Evolutionary conservation across 805 yeast species (phyloP).

Genomic region (Metschnikowia gelsemii): DNA sequence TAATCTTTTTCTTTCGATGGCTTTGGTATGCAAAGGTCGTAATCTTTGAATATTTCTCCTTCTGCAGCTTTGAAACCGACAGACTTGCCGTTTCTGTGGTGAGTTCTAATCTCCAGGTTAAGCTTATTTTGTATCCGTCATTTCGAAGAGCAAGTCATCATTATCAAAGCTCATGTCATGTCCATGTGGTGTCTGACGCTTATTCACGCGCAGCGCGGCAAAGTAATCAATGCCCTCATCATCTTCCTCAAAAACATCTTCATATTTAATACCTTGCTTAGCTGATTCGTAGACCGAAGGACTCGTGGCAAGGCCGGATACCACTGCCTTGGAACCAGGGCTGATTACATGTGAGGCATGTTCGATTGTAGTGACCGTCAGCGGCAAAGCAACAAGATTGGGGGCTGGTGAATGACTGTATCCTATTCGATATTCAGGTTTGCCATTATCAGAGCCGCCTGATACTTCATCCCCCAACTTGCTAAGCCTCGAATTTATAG

Average conservation of each 20-base stretch:
- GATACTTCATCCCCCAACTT: slow-evolving; percentile 15
- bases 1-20: too few species aligned
- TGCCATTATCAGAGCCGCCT: background rate
- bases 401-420: slow-evolving; percentile 18
- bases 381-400: slow-evolving; percentile 21
- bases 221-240: slow-evolving; percentile 36
- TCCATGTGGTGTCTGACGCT: slow-evolving; percentile 1
- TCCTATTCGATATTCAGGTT: background rate
- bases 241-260: slow-evolving; percentile 44
- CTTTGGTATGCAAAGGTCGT: too few species aligned
- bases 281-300: slow-evolving; percentile 31
- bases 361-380: slow-evolving; percentile 25
- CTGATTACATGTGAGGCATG: slow-evolving; percentile 21
- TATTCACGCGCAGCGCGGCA: slow-evolving; percentile 4
- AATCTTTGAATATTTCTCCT: too few species aligned
- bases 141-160: slow-evolving; percentile 23
- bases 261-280: slow-evolving; percentile 31
- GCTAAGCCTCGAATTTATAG: slow-evolving; percentile 34
- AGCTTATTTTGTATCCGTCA: slow-evolving; percentile 14
- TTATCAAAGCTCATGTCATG: slow-evolving; percentile 19
- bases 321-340: slow-evolving; percentile 11
- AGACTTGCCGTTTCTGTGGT: too few species aligned
- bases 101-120: too few species aligned
- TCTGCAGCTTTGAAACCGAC: too few species aligned
- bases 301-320: slow-evolving; percentile 36